A percentile compares a stretch with the other conserved stretches of the same genome.
Conservation (phyloP, 2,329 filamentous ascomycete species). For the Cytospora chrysosperma region DNA sequence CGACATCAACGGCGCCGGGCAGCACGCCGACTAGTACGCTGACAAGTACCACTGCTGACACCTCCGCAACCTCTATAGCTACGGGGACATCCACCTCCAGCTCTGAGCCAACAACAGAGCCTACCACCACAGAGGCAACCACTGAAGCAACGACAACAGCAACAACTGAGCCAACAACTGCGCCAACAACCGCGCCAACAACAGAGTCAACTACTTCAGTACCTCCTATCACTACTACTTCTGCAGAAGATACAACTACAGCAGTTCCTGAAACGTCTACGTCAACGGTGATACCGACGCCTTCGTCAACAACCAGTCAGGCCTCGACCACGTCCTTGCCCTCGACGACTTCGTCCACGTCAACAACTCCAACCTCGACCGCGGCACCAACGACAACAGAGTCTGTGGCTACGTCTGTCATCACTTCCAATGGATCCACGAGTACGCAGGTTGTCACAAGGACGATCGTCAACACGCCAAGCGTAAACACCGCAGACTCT, state of each 20-base stretch:
- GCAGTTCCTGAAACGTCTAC: neutral
- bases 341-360: neutral
- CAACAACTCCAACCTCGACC: conserved; percentile 3
- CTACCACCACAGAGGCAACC: conserved; percentile 5
- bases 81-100: conserved; percentile 6
- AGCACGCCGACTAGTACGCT: conserved; percentile 18
- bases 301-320: neutral
- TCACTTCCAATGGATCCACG: conserved; percentile 8
- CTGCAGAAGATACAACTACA: neutral
- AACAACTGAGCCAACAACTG: neutral
- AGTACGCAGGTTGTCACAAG: conserved; percentile 21
- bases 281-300: neutral
- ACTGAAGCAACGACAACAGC: neutral
- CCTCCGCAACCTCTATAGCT: conserved; percentile 19
- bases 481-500: conserved; percentile 2
- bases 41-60: conserved; percentile 24
- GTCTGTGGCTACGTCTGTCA: conserved; percentile 10
- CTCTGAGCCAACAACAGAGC: neutral
- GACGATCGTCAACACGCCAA: conserved; percentile 25
- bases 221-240: conserved; percentile 8
- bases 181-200: conserved; percentile 2
- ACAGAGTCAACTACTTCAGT: neutral
- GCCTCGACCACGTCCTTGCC: neutral
- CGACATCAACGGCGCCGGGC: conserved; percentile 11
- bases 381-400: conserved; percentile 11